Conservation (phyloP, 1,139 yeast genomes). For the Debaryomyces fabryi region DNA sequence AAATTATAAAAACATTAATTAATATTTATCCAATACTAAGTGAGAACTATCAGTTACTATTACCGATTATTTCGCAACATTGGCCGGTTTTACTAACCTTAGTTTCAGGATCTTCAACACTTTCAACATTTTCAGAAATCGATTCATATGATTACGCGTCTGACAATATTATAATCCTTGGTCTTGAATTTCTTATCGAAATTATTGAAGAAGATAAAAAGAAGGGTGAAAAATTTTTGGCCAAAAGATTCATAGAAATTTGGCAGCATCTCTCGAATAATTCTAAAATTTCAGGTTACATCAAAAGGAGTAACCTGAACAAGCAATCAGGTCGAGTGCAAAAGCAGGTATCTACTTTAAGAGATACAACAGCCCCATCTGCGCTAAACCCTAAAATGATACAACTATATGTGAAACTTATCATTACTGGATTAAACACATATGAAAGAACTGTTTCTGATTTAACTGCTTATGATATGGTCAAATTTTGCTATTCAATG, state of each 20-base stretch:
- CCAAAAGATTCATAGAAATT: slow-evolving; percentile 38
- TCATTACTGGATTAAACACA: slow-evolving; percentile 33
- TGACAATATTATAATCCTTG: slow-evolving; percentile 18
- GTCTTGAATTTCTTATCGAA: slow-evolving; percentile 28
- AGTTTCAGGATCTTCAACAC: slow-evolving; percentile 20
- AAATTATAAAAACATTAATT: slow-evolving; percentile 55
- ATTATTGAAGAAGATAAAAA: slow-evolving; percentile 33
- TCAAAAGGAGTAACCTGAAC: neutral
- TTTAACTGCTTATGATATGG: slow-evolving; percentile 31
- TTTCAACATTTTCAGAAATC: slow-evolving; percentile 15
- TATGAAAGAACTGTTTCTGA: slow-evolving; percentile 42
- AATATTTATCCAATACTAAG: slow-evolving; percentile 63
- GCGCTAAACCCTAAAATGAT: slow-evolving; percentile 19
- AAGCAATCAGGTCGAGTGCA: neutral
- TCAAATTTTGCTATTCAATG: slow-evolving; percentile 26
- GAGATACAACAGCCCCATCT: neutral
- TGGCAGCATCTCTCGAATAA: slow-evolving; percentile 23
- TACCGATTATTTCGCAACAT: slow-evolving; percentile 67
- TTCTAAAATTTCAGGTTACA: slow-evolving; percentile 5
- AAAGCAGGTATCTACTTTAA: neutral
- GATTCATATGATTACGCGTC: slow-evolving; percentile 10
- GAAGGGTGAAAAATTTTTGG: slow-evolving; percentile 34
- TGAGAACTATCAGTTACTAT: slow-evolving; percentile 56
- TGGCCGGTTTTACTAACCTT: slow-evolving; percentile 56
- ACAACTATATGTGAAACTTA: slow-evolving; percentile 23